phyloP scores from a whole-genome alignment of 352 stramenopile genomes.

The Phytophthora podocarpi region DNA sequence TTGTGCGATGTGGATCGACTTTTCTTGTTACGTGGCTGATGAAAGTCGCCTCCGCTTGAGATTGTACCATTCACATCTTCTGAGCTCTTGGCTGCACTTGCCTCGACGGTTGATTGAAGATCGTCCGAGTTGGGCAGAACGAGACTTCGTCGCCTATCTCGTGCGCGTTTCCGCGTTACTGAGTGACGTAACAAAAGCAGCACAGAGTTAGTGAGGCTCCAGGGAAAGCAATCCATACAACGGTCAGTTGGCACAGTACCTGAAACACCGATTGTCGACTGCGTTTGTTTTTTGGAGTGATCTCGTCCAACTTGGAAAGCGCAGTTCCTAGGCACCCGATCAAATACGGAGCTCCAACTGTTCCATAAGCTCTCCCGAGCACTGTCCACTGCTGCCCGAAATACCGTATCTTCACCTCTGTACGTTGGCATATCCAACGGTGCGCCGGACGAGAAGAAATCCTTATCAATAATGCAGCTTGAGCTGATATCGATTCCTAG shows the following conservation, averaged over 20 bases:
- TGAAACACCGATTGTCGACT: not conserved
- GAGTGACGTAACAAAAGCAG: constrained; percentile 1
- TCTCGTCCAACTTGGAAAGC: not conserved
- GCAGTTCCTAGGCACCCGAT: not conserved
- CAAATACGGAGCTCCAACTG: constrained; percentile 23
- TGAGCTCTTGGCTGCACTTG: not conserved
- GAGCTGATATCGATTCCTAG: constrained; percentile 46
- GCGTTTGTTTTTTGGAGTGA: not conserved
- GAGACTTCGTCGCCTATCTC: constrained; percentile 40
- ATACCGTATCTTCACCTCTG: constrained; percentile 12
- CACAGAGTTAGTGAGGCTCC: constrained; percentile 1
- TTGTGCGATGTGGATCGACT: constrained; percentile 3
- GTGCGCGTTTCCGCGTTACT: constrained; percentile 31
- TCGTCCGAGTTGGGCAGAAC: constrained; percentile 28
- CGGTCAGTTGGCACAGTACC: constrained; percentile 2
- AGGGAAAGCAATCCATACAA: not conserved
- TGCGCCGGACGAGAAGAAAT: constrained; percentile 33
- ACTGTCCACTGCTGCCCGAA: constrained; percentile 27
- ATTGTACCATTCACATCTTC: not conserved
- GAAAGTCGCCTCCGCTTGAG: not conserved
- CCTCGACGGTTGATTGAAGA: constrained; percentile 15
- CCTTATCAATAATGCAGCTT: constrained; percentile 47
- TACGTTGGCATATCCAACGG: not conserved
- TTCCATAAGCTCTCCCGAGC: constrained; percentile 30
- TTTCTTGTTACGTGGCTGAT: constrained; percentile 12